Evolutionary conservation across 495 filamentous ascomycete species (phyloP).

Genomic region (Coniosporium apollinis): DNA sequence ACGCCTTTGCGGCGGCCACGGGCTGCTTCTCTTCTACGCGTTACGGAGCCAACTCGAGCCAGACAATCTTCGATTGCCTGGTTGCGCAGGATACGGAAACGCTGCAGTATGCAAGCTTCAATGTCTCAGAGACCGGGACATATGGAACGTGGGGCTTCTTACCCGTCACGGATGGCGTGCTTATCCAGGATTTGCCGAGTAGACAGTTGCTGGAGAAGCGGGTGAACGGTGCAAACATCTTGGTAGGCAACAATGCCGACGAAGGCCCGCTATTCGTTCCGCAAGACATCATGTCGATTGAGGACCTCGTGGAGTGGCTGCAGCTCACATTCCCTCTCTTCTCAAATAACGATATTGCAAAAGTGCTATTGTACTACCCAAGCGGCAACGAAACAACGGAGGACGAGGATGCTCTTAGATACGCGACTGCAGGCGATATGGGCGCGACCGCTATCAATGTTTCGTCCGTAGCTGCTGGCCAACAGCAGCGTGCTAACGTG

Average conservation of each 20-base stretch:
- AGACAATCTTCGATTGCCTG: conserved; percentile 38
- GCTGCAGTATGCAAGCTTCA: conserved; percentile 39
- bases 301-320: conserved; percentile 29
- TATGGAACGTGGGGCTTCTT: conserved; percentile 41
- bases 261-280: conserved; percentile 36
- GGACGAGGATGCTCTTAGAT: conserved; percentile 15
- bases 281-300: conserved; percentile 31
- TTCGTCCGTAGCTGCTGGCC: conserved; percentile 29
- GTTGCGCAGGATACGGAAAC: conserved; percentile 29
- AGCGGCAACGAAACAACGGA: conserved; percentile 17
- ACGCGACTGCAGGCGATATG: conserved; percentile 30
- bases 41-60: conserved; percentile 11
- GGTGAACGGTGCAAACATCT: conserved; percentile 35
- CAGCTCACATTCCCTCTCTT: conserved; percentile 32
- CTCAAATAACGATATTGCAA: conserved; percentile 27
- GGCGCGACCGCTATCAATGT: conserved; percentile 33
- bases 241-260: conserved; percentile 37
- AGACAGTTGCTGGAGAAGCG: conserved; percentile 31
- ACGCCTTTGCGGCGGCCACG: conserved; percentile 34
- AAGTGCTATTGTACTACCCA: conserved; percentile 31
- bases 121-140: conserved; percentile 28
- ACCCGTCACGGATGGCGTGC: conserved; percentile 44
- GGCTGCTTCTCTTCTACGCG: conserved; percentile 28
- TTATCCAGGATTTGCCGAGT: conserved; percentile 35
- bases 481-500: conserved; percentile 32